phyloP scores from a whole-genome alignment of 805 yeast genomes.

The Candida vaughaniae region DNA sequence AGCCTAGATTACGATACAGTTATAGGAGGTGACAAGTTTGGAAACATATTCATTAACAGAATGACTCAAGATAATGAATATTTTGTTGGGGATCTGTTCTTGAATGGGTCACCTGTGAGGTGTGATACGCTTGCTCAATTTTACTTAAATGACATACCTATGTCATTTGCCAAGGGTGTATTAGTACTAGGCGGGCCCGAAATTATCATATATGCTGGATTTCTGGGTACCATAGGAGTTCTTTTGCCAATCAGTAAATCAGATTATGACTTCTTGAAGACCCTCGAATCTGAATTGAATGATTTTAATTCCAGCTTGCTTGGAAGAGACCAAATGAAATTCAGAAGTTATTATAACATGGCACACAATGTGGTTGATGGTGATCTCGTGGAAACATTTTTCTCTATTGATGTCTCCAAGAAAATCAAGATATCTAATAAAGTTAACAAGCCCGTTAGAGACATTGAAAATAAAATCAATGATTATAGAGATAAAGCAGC shows the following conservation, averaged over 20 bases:
- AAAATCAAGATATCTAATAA: conserved; percentile 39
- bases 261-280: conserved; percentile 24
- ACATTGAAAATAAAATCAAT: conserved; percentile 50
- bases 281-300: conserved; percentile 21
- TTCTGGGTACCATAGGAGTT: conserved; percentile 80
- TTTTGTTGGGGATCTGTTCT: conserved; percentile 12
- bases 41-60: conserved; percentile 70
- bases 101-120: conserved; percentile 56
- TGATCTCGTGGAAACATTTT: conserved; percentile 69
- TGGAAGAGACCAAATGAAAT: conserved; percentile 67
- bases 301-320: conserved; percentile 30
- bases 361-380: conserved; percentile 80
- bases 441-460: conserved; percentile 47
- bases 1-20: conserved; percentile 74
- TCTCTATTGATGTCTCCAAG: conserved; percentile 28
- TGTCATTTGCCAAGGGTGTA: conserved; percentile 53
- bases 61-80: conserved; percentile 35
- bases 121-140: conserved; percentile 55
- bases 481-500: conserved; percentile 50
- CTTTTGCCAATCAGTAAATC: conserved; percentile 64
- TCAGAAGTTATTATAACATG: conserved; percentile 81
- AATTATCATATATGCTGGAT: conserved; percentile 65
- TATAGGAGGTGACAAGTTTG: conserved; percentile 84
- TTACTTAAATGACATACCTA: conserved; percentile 68
- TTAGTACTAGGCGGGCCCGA: conserved; percentile 63